Evolutionary conservation across 306 rosid genomes (phyloP).

Genomic region (Canavalia gladiata): DNA sequence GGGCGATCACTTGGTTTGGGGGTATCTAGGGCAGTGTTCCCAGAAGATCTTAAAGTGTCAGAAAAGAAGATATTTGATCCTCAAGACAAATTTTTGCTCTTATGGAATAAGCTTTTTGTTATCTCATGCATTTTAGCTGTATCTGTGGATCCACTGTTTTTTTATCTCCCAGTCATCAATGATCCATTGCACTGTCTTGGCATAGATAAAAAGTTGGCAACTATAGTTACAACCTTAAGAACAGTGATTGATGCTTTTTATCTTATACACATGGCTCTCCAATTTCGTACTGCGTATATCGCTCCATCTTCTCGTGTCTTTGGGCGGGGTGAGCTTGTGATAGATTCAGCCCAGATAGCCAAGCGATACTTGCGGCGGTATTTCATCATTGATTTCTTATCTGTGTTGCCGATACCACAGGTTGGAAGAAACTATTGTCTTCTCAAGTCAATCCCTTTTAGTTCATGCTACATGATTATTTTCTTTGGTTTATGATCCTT

Average conservation of each 20-base stretch:
- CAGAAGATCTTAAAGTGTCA: constrained; percentile 91
- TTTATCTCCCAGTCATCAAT: constrained; percentile 89
- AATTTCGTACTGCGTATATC: constrained; percentile 93
- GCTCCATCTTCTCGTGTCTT: constrained; percentile 99
- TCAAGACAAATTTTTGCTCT: constrained; percentile 84
- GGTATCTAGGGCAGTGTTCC: constrained; percentile 89
- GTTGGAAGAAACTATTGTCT: constrained; percentile 56
- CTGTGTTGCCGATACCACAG: constrained; percentile 97
- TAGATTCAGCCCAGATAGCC: constrained; percentile 88
- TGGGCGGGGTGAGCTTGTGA: constrained; percentile 99
- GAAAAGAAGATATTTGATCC: constrained; percentile 96
- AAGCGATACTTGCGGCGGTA: constrained; percentile 81
- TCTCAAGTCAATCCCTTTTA: constrained; percentile 26
- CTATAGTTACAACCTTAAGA: constrained; percentile 84
- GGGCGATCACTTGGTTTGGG: constrained; percentile 91
- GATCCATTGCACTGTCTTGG: constrained; percentile 69
- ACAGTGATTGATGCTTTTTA: constrained; percentile 85
- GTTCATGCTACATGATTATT: constrained; percentile 31
- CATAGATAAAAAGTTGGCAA: constrained; percentile 79
- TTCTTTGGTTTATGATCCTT: constrained; percentile 35
- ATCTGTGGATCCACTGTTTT: constrained; percentile 94
- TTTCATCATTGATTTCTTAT: constrained; percentile 82
- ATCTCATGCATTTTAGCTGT: constrained; percentile 88
- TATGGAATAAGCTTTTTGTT: constrained; percentile 84
- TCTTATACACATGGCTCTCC: constrained; percentile 95